Evolutionary conservation across 192 early-diverging fungal genomes (phyloP).

Genomic region (Umbelopsis sp.): DNA sequence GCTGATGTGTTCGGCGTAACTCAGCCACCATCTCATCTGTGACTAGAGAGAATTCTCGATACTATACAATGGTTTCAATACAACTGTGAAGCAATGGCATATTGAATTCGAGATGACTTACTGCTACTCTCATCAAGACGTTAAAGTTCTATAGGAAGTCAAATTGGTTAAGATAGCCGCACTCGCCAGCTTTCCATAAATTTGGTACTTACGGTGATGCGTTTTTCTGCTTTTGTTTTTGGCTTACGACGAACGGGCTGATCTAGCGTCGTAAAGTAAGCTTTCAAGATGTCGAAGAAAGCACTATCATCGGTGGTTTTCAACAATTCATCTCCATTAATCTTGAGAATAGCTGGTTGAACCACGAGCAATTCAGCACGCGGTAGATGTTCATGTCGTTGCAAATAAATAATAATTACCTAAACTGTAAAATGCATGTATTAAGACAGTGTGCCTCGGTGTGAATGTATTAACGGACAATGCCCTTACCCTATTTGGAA

Average conservation of each 20-base stretch:
- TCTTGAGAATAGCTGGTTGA: conserved; percentile 76
- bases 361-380: not conserved
- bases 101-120: conserved; percentile 58
- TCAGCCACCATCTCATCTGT: conserved; percentile 70
- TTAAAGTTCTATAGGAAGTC: not conserved
- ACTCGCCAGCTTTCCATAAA: conserved; percentile 51
- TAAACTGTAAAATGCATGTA: not conserved
- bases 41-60: conserved; percentile 81
- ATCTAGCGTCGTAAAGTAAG: conserved; percentile 74
- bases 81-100: conserved; percentile 30
- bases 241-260: conserved; percentile 59
- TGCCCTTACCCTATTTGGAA: conserved; percentile 70
- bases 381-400: too few species aligned
- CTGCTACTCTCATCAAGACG: conserved; percentile 3
- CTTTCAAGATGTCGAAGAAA: conserved; percentile 71
- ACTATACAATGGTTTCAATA: conserved; percentile 67
- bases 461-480: not conserved
- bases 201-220: conserved; percentile 34
- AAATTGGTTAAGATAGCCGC: conserved; percentile 8
- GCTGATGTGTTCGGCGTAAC: conserved; percentile 75
- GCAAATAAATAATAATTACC: not conserved
- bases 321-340: conserved; percentile 69
- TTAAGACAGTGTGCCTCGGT: too few species aligned
- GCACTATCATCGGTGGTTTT: conserved; percentile 58
- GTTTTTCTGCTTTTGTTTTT: conserved; percentile 7